Conservation (phyloP, 2,329 filamentous ascomycete species). For the Xylariaceae sp. region DNA sequence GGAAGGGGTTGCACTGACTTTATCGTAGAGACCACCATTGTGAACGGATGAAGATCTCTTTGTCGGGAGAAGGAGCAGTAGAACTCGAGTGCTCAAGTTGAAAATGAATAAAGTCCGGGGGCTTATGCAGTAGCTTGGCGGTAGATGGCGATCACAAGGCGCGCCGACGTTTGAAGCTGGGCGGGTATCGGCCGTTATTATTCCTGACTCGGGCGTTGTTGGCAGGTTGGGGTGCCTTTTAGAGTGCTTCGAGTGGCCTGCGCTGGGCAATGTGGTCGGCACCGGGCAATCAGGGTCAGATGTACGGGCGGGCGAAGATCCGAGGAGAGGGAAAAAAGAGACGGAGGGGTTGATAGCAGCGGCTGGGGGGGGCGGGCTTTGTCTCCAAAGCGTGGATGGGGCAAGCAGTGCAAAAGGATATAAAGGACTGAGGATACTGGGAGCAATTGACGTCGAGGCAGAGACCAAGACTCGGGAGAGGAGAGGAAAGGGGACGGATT, state of each 20-base stretch:
- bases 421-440: too few species aligned
- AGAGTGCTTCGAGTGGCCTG: slow-evolving; percentile 1
- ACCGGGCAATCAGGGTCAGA: slow-evolving; percentile 4
- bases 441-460: too few species aligned
- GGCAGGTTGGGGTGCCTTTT: neutral
- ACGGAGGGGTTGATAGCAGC: too few species aligned
- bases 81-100: slow-evolving; percentile 8
- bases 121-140: neutral
- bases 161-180: slow-evolving; percentile 1
- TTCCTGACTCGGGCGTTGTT: slow-evolving; percentile 13
- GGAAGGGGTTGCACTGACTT: slow-evolving; percentile 46
- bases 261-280: slow-evolving; percentile 2
- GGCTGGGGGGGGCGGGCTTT: too few species aligned
- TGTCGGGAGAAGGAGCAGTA: slow-evolving; percentile 4
- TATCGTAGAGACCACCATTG: slow-evolving; percentile 62
- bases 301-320: too few species aligned
- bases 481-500: too few species aligned
- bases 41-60: slow-evolving; percentile 25
- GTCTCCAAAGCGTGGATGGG: too few species aligned
- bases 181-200: slow-evolving; percentile 25
- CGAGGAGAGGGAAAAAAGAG: too few species aligned
- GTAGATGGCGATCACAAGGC: neutral
- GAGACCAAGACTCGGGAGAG: too few species aligned
- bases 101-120: slow-evolving; percentile 1
- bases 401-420: too few species aligned